These are phyloP conservation scores for Pleochaeta shiraiana DNA, from an alignment of 2,329 filamentous ascomycete species.

Conservation along the genomic window DNA sequence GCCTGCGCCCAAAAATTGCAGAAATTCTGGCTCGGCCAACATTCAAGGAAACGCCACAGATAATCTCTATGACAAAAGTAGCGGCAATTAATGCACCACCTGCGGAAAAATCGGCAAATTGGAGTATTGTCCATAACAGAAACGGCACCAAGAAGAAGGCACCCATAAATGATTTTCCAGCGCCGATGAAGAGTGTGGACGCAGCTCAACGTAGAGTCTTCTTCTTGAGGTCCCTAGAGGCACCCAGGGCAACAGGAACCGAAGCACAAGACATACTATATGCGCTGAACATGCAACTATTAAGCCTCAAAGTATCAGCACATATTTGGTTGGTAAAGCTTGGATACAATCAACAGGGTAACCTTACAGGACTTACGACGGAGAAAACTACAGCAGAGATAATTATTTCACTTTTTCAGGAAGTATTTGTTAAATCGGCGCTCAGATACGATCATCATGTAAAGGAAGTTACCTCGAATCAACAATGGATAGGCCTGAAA, in stretches of 20 bases:
- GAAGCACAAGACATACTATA: neutral
- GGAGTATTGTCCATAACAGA: neutral
- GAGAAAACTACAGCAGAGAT: neutral
- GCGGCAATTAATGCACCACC: neutral
- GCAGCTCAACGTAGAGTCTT: neutral
- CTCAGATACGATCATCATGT: neutral
- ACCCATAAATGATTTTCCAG: neutral
- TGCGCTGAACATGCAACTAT: neutral
- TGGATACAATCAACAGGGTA: neutral
- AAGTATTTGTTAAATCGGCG: neutral
- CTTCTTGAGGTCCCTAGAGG: neutral
- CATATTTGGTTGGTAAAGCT: neutral
- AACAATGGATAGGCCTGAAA: neutral
- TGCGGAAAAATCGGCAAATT: neutral
- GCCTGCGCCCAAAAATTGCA: neutral
- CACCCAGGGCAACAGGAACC: neutral
- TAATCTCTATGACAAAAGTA: neutral
- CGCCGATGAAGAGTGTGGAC: neutral
- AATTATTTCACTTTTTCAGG: neutral
- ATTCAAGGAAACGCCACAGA: neutral
- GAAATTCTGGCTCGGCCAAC: neutral
- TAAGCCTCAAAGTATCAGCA: neutral
- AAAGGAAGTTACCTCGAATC: neutral
- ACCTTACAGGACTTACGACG: neutral
- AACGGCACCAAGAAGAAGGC: neutral